These are phyloP conservation scores for Lasiodiplodia gonubiensis DNA, from an alignment of 2,329 filamentous ascomycete species.

Conservation along the genomic window DNA sequence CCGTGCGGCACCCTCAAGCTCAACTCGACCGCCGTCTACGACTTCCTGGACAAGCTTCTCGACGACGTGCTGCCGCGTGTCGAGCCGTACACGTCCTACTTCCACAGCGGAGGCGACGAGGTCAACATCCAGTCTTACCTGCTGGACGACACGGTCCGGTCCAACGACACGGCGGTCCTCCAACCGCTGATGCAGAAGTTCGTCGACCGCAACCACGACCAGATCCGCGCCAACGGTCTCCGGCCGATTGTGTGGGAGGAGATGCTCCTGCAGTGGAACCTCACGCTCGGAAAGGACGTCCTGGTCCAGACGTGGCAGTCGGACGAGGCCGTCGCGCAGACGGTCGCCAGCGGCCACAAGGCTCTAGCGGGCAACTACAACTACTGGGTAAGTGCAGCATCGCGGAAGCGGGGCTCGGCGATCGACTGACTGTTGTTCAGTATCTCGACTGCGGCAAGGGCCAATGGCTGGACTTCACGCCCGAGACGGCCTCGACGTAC, in stretches of 20 bases:
- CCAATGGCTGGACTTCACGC: constrained; percentile 75
- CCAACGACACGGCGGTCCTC: constrained; percentile 68
- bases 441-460: constrained; percentile 86
- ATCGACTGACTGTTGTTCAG: constrained; percentile 46
- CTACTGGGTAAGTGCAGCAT: constrained; percentile 66
- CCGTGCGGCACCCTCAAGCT: constrained; percentile 72
- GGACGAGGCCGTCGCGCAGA: constrained; percentile 63
- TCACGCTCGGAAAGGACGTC: constrained; percentile 72
- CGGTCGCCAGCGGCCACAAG: constrained; percentile 69
- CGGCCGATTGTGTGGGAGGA: constrained; percentile 88
- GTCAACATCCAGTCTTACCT: constrained; percentile 72
- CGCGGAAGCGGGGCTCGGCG: too few relatives aligned
- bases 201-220: constrained; percentile 70
- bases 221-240: constrained; percentile 68
- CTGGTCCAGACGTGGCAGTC: constrained; percentile 82
- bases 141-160: constrained; percentile 74
- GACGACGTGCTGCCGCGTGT: constrained; percentile 78
- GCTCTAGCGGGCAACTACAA: constrained; percentile 78
- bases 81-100: constrained; percentile 63
- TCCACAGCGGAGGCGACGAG: constrained; percentile 89
- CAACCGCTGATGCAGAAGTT: constrained; percentile 80
- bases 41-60: constrained; percentile 74
- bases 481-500: constrained; percentile 53
- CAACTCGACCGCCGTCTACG: constrained; percentile 71
- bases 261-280: constrained; percentile 78